A percentile compares a stretch with the other conserved stretches of the same genome.
These are phyloP conservation scores for Mikania micrantha DNA, from an alignment of 129 eudicot species.

Conservation along the genomic window DNA sequence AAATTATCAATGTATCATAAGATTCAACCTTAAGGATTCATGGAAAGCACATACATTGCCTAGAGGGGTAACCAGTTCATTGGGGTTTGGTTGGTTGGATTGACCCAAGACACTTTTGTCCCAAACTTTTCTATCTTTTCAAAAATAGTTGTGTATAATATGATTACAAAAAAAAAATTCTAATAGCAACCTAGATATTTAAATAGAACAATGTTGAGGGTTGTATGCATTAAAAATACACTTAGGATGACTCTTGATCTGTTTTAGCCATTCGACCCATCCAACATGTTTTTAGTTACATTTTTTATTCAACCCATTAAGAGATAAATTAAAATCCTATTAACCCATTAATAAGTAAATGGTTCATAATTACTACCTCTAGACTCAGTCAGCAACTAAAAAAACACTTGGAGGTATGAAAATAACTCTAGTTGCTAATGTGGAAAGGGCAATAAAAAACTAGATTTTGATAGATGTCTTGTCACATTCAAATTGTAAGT, in stretches of 20 bases:
- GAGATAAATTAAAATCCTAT: not conserved
- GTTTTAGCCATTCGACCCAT: not conserved
- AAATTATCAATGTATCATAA: conserved; percentile 20
- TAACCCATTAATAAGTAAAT: not conserved
- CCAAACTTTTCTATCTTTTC: not conserved
- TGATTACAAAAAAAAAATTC: not conserved
- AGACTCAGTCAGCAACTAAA: not conserved
- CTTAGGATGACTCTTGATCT: not conserved
- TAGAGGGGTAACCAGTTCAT: not conserved
- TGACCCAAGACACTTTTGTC: not conserved
- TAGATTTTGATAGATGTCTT: not conserved
- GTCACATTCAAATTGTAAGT: too few species aligned
- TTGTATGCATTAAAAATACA: not conserved
- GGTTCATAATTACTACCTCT: not conserved
- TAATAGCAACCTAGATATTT: not conserved
- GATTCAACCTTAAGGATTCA: not conserved
- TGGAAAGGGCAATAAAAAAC: not conserved
- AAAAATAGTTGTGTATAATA: not conserved
- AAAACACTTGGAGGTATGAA: not conserved
- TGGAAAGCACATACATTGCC: not conserved
- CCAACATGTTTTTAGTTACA: not conserved
- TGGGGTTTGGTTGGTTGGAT: not conserved
- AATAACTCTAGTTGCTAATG: not conserved
- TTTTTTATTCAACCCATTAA: not conserved
- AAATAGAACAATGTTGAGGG: not conserved